phyloP scores from a whole-genome alignment of 1,139 yeast genomes.

The Zhuliangozyma blackwelliae region DNA sequence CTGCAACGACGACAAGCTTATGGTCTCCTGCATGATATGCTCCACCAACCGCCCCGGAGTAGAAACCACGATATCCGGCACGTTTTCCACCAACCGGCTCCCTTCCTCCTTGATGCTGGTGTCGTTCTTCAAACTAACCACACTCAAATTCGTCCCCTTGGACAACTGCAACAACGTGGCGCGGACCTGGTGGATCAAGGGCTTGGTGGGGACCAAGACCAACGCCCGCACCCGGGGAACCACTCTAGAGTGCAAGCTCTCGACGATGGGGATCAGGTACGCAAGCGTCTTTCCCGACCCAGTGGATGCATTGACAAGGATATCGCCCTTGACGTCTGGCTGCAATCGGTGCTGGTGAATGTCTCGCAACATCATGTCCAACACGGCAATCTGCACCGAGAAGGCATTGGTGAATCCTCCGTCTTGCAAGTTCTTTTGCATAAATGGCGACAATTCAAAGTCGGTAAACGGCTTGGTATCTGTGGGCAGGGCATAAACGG shows the following conservation, averaged over 20 bases:
- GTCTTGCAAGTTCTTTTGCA: conserved; percentile 44
- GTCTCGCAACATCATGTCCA: conserved; percentile 54
- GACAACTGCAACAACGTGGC: conserved; percentile 56
- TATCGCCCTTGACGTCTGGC: conserved; percentile 65
- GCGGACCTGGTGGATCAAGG: conserved; percentile 78
- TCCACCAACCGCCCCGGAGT: conserved; percentile 97
- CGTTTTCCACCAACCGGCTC: conserved; percentile 34
- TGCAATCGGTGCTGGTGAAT: conserved; percentile 40
- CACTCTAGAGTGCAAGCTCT: conserved; percentile 54
- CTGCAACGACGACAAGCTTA: conserved; percentile 48
- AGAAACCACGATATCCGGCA: conserved; percentile 75
- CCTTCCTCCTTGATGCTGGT: conserved; percentile 67
- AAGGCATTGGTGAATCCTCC: conserved; percentile 57
- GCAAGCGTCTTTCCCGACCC: conserved; percentile 97
- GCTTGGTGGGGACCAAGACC: conserved; percentile 84
- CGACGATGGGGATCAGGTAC: conserved; percentile 78
- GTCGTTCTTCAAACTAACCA: conserved; percentile 57
- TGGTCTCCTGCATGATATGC: conserved; percentile 49
- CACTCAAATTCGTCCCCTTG: conserved; percentile 61
- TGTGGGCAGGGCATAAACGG: conserved; percentile 50
- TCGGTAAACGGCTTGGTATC: conserved; percentile 38
- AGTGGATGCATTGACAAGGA: conserved; percentile 88
- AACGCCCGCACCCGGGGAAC: conserved; percentile 77
- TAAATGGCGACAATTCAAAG: conserved; percentile 34
- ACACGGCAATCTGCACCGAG: conserved; percentile 71